These are phyloP conservation scores for Alternaria ethzedia DNA, from an alignment of 2,329 filamentous ascomycete species.

Conservation along the genomic window DNA sequence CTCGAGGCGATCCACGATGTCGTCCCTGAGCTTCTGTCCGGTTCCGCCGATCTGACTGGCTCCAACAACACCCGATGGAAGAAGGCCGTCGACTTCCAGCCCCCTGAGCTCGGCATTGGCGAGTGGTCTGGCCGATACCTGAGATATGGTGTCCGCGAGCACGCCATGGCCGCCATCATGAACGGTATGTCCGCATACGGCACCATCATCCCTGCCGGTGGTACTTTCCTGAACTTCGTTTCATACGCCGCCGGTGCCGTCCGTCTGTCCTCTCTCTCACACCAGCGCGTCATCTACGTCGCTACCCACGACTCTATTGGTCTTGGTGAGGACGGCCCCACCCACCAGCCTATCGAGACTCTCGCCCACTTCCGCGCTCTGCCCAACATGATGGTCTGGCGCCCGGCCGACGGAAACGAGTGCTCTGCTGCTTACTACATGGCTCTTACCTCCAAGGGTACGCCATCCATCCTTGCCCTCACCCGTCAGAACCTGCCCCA, in stretches of 20 bases:
- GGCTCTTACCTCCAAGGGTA: constrained; percentile 85
- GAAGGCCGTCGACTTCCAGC: constrained; percentile 96
- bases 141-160: constrained; percentile 90
- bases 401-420: constrained; percentile 98
- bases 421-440: constrained; percentile 97
- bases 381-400: constrained; percentile 99
- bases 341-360: constrained; percentile 98
- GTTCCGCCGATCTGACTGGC: constrained; percentile 95
- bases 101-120: constrained; percentile 81
- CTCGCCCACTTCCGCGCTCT: constrained; percentile 97
- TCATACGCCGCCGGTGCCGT: constrained; percentile 96
- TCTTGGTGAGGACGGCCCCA: constrained; percentile 97
- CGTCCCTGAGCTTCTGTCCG: constrained; percentile 90
- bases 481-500: constrained; percentile 98
- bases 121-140: constrained; percentile 91
- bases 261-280: constrained; percentile 90
- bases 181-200: constrained; percentile 97
- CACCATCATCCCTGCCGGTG: constrained; percentile 88
- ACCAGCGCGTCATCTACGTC: constrained; percentile 90
- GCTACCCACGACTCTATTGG: constrained; percentile 99
- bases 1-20: constrained; percentile 83
- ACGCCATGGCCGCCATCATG: constrained; percentile 90
- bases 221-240: constrained; percentile 99
- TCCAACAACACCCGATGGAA: constrained; percentile 99
- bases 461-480: constrained; percentile 90